Conservation (phyloP, 2,329 filamentous ascomycete species). For the Aspergillus intermedius region DNA sequence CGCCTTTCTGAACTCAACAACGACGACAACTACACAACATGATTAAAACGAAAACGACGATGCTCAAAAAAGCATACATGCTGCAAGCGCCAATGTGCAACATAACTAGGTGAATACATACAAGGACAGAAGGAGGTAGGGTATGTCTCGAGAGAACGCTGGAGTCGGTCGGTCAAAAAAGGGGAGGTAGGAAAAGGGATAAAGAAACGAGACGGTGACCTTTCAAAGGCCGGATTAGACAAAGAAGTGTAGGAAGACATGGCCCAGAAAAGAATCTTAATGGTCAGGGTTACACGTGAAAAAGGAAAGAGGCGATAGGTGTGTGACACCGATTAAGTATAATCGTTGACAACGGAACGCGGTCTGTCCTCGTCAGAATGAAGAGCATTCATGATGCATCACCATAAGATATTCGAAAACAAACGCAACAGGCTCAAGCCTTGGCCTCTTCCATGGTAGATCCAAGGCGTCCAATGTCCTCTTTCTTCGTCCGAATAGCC, state of each 20-base stretch:
- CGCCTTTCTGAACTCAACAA: slow-evolving; percentile 2
- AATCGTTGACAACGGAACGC: too few species aligned
- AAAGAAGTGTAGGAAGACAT: slow-evolving; percentile 1
- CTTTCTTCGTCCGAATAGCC: slow-evolving; percentile 61
- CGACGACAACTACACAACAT: too few species aligned
- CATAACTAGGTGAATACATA: too few species aligned
- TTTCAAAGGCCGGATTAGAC: neutral
- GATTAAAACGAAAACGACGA: slow-evolving; percentile 2
- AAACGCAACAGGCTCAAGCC: slow-evolving; percentile 6
- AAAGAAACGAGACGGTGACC: neutral
- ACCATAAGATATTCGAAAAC: slow-evolving; percentile 3
- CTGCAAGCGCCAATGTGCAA: too few species aligned
- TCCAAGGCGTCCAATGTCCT: slow-evolving; percentile 9
- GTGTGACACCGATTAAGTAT: too few species aligned
- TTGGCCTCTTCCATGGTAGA: slow-evolving; percentile 17
- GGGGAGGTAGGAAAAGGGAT: neutral
- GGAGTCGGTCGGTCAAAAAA: neutral
- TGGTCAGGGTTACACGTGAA: neutral
- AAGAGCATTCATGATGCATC: slow-evolving; percentile 12
- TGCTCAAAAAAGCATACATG: slow-evolving; percentile 1
- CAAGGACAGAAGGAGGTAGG: too few species aligned
- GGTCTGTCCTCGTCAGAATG: slow-evolving; percentile 1
- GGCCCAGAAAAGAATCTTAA: slow-evolving; percentile 2
- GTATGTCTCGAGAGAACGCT: too few species aligned
- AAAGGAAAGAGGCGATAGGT: slow-evolving; percentile 1